Evolutionary conservation across 768 basidiomycete species (phyloP), one percentile per base, ranked within the genome.

Genomic region (Candolleomyces eurysporus): DNA sequence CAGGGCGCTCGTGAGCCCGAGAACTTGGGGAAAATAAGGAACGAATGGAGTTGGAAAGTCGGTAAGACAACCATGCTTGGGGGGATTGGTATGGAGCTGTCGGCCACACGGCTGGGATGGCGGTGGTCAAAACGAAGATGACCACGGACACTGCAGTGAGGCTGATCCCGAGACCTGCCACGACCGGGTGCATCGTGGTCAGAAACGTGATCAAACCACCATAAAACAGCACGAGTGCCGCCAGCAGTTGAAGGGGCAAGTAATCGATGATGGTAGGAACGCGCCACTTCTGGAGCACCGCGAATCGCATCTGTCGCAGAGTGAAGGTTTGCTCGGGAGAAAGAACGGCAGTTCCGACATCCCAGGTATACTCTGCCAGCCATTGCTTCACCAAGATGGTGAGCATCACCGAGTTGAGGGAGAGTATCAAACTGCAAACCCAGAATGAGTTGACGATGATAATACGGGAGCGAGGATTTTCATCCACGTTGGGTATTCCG

Each of bases 291-390:
- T 36, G 31, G 10, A 59, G 49, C 9, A 14, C 10, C 49, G 51
- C 32, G 26, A 59, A 59, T 4, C 58, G 58, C 17, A 59, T 26
- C 5, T 59, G 58, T 9, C 58, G 58, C 5, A 59, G 43, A 17
- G 58, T 22, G 22, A 45, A 45, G 45, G 11, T 50, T 5, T 43
- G 21, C 4, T 49, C 4, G 30, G 45, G 57, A 4, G 57, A 9
- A 9, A 40, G 13, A 32, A 36, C 48, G 22, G 31, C 5, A 26
- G 26, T 11, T 13, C 53, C 53, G 19, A 21, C 22, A n/a, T 51
- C 49, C 57, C 46, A 48, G 19, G 32, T 21, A 22, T 59, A 59
- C 26, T 59, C 58, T 9, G 36, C 32, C 19, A 59, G 58, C 58
- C 58, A 59, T 19, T 59, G 58, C 36, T 51, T 50, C 30, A 50